Evolutionary conservation across 2,329 filamentous ascomycete species (phyloP), one percentile per base, ranked within the genome.

Genomic region (Neonectria hederae): DNA sequence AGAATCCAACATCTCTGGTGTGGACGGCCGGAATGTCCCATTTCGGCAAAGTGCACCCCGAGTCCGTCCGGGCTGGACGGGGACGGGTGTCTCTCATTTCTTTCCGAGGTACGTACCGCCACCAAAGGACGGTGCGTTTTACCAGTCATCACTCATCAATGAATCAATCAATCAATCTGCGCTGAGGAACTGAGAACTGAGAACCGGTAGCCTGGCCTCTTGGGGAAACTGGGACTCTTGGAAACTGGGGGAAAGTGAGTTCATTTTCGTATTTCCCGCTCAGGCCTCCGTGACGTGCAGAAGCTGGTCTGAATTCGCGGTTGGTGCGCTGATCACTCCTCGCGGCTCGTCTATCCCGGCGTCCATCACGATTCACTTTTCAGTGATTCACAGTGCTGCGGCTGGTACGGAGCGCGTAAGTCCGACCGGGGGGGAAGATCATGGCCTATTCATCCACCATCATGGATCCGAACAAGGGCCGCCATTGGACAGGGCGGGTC

Each of bases 1-100:
- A 13, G n/a, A 42, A 19, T 13, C n/a, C 17, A 35, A 52, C 46
- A 32, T 51, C 35, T 52, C 38, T 52, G 46, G 35, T 51, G 24
- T 53, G 45, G 59, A 52, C 38, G 59, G 54, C 22, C 26, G 46
- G 51, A 45, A 30, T 30, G 22, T 19, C 59, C 59, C 53, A 17
- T 46, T 62, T 62, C n/a, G 59, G 59, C 35, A 62, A 62, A 11
- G 19, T 26, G 52, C 35, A 38, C 35, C 19, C 21, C n/a, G n/a
- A 55, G 30, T 28, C 5, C 32, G 28, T 8, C 45, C n/a, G 35
- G 7, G n/a, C 45, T 38, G 35, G 7, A 38, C 14, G 14, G 7
- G 35, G 35, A 38, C 46, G 32, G 19, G 21, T 13, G 30, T n/a
- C 10, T 45, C 40, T 46, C 53, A 48, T 48, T 48, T 48, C 46